A percentile compares a stretch with the other conserved stretches of the same genome.
phyloP scores from a whole-genome alignment of 345 rosid species.

The Aethionema arabicum region DNA sequence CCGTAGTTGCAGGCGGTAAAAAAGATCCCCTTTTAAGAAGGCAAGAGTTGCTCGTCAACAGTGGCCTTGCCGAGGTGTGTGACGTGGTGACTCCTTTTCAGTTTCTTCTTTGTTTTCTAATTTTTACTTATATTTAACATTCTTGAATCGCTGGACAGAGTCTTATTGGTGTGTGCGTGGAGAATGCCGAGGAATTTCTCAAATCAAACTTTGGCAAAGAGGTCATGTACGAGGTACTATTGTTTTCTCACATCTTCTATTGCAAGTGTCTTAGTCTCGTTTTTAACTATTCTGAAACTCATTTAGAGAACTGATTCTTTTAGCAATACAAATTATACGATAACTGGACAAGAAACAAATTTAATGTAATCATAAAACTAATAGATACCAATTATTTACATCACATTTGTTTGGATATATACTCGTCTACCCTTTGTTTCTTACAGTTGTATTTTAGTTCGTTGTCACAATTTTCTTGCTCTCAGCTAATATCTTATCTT shows the following conservation, averaged over 20 bases:
- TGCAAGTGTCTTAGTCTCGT: constrained; percentile 3
- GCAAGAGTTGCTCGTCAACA: constrained; percentile 66
- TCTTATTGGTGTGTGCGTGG: constrained; percentile 62
- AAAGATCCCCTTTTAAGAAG: constrained; percentile 78
- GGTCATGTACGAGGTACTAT: constrained; percentile 68
- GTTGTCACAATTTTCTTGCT: constrained; percentile 9
- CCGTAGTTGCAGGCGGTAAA: constrained; percentile 54
- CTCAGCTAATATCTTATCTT: constrained; percentile 1
- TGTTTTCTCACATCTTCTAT: constrained; percentile 7
- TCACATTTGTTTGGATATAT: not conserved
- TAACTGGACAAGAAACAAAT: not conserved
- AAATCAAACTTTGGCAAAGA: constrained; percentile 78
- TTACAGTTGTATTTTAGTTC: not conserved
- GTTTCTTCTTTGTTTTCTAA: constrained; percentile 18
- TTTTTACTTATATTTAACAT: constrained; percentile 15
- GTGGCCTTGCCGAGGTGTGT: constrained; percentile 94
- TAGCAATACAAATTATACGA: not conserved
- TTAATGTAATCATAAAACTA: not conserved
- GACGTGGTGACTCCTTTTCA: constrained; percentile 8
- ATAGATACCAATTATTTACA: not conserved
- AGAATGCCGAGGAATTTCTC: constrained; percentile 65
- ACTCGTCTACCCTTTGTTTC: not conserved
- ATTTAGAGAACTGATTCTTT: not conserved
- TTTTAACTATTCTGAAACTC: too few species aligned
- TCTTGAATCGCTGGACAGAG: constrained; percentile 53